Evolutionary conservation across 2,329 filamentous ascomycete genomes (phyloP), one percentile per base, ranked within the genome.

Genomic region (Aspergillus thermomutatus): DNA sequence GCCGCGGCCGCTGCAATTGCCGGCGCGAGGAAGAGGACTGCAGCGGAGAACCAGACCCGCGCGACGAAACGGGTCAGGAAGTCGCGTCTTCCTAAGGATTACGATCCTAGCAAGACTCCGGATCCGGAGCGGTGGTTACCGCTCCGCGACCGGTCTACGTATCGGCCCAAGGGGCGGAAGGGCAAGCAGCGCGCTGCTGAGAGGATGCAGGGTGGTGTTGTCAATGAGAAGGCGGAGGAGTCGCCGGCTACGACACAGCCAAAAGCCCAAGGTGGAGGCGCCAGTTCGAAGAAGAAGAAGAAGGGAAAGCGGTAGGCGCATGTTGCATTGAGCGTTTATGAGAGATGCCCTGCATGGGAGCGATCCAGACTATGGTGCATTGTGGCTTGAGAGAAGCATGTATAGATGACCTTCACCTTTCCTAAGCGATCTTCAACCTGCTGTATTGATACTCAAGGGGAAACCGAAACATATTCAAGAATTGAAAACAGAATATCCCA

Each of bases 71-170:
- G 77, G 4, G 62, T 79, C 21, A 74, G 79, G 31, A 78, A 78
- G 60, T 78, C 77, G 21, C 72, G 76, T 48, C 65, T 80, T 21
- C 78, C 78, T 8, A 80, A 80, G 67, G 75, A 80, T 55, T 79
- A 75, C 55, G 90, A 91, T 57, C 83, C 90, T 52, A 85, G 82
- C 65, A 95, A 92, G 80, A 87, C 86, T 62, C 84, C 90, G 34
- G 94, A 99, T 73, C 87, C 91, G 0, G 94, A 99, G 76, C 83
- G 94, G 60, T 99, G 94, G 94, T 77, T 99, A 58, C 93, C 94
- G 11, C 80, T 97, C 67, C 87, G 89, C 52, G 94, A 99, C 72
- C 84, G 94, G 56, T 94, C 90, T 65, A 90, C 86, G 43, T 99
- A 96, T 75, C 82, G 89, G 49, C 92, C 92, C 7, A 96, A 94